These are phyloP conservation scores for Penicillium parvum DNA, from an alignment of 495 filamentous ascomycete species.

Conservation along the genomic window DNA sequence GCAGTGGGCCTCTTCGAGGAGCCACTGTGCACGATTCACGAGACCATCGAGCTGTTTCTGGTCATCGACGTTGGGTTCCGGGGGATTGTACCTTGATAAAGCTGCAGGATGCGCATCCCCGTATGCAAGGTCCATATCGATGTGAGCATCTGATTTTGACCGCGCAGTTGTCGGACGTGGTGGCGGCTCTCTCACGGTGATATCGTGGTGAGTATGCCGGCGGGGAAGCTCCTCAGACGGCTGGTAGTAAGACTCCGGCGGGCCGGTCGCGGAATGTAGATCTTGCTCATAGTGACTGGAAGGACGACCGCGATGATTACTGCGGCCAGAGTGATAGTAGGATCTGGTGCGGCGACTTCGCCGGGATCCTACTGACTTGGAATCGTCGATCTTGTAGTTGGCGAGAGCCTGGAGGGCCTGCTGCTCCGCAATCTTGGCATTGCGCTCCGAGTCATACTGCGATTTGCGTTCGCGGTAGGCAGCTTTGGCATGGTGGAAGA, in stretches of 20 bases:
- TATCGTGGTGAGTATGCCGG: constrained; percentile 44
- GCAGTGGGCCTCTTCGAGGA: constrained; percentile 83
- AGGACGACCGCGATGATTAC: constrained; percentile 19
- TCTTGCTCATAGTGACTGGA: constrained; percentile 35
- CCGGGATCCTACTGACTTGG: constrained; percentile 43
- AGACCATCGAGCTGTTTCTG: constrained; percentile 56
- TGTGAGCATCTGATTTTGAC: constrained; percentile 51
- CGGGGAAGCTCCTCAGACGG: constrained; percentile 34
- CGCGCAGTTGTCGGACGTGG: constrained; percentile 26
- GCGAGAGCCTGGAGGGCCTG: constrained; percentile 46
- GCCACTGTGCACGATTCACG: constrained; percentile 61
- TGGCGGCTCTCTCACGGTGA: constrained; percentile 23
- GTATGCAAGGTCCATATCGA: constrained; percentile 89
- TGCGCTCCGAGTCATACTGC: constrained; percentile 63
- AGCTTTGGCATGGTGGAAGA: constrained; percentile 83
- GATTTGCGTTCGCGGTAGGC: constrained; percentile 82
- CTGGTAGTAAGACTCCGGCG: constrained; percentile 17
- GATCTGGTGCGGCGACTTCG: constrained; percentile 29
- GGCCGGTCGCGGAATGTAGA: constrained; percentile 19
- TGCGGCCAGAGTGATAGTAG: constrained; percentile 32
- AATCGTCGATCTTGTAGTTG: constrained; percentile 48
- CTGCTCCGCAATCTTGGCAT: constrained; percentile 51
- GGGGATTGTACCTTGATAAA: constrained; percentile 35
- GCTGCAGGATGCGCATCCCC: constrained; percentile 49
- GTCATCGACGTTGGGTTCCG: constrained; percentile 39